These are phyloP conservation scores for Epichloe glyceriae DNA, from an alignment of 2,329 filamentous ascomycete species.

Conservation along the genomic window DNA sequence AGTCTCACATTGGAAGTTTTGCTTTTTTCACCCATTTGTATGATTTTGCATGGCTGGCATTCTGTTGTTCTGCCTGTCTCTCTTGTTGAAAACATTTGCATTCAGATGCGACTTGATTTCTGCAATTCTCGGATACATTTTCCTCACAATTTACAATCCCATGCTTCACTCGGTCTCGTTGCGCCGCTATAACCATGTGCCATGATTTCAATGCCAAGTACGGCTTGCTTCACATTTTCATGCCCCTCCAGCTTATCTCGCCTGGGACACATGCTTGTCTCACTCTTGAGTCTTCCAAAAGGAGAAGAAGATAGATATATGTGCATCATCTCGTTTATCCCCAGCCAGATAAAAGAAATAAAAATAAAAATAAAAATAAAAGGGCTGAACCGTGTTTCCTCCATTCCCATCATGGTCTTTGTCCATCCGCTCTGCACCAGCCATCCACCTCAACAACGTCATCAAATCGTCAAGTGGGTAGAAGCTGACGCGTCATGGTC, in stretches of 20 bases:
- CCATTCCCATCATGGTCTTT: background rate
- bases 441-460: conserved; percentile 4
- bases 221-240: background rate
- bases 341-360: background rate
- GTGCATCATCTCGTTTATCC: background rate
- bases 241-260: background rate
- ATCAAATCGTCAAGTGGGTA: conserved; percentile 4
- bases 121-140: too few species aligned
- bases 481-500: background rate
- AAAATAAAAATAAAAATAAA: background rate
- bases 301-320: background rate
- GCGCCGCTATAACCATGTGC: too few species aligned
- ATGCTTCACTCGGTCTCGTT: too few species aligned
- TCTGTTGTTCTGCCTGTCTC: background rate
- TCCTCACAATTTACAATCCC: too few species aligned
- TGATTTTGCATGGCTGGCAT: background rate
- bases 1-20: background rate
- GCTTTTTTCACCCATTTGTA: background rate
- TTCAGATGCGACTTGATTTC: background rate
- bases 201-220: background rate
- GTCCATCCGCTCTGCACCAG: background rate
- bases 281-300: background rate
- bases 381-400: background rate
- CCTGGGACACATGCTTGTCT: background rate
- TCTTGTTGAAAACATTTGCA: background rate